Percentiles rank a stretch among this genome's conserved stretches.
Conservation (phyloP, 768 basidiomycete species). For the Amyloporia xantha region DNA sequence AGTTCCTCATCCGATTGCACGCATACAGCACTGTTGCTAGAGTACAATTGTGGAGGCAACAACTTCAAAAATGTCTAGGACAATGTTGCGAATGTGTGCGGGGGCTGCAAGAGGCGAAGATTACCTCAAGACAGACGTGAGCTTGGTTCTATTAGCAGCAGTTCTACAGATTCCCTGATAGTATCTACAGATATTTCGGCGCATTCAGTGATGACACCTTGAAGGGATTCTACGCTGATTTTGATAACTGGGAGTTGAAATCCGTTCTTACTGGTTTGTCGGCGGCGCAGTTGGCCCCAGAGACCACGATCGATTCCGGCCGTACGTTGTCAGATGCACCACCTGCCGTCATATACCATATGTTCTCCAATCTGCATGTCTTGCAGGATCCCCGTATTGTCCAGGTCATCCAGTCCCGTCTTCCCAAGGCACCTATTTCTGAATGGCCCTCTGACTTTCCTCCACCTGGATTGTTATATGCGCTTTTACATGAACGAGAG, state of each 20-base stretch:
- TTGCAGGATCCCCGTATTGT: constrained; percentile 46
- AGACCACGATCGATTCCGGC: background rate
- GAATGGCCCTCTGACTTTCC: constrained; percentile 54
- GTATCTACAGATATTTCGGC: constrained; percentile 60
- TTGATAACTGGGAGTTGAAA: constrained; percentile 61
- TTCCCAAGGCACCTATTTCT: constrained; percentile 31
- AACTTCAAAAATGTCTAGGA: constrained; percentile 46
- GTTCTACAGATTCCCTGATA: no score
- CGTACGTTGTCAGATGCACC: constrained; percentile 33
- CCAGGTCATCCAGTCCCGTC: constrained; percentile 30
- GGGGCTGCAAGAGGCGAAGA: constrained; percentile 58
- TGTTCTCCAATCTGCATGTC: constrained; percentile 54
- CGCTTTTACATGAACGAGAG: constrained; percentile 44
- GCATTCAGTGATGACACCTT: constrained; percentile 49
- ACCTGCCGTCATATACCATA: constrained; percentile 51
- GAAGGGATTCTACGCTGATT: constrained; percentile 50
- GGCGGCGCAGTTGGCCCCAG: constrained; percentile 21
- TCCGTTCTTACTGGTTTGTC: constrained; percentile 45
- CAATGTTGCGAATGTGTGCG: constrained; percentile 69
- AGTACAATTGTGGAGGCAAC: constrained; percentile 59
- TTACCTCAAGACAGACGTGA: constrained; percentile 62
- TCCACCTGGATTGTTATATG: constrained; percentile 53
- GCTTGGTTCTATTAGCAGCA: constrained; percentile 20
- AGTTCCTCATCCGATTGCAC: constrained; percentile 75
- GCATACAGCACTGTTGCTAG: constrained; percentile 56